Conservation (phyloP, 306 rosid genomes). For the Vicia villosa region DNA sequence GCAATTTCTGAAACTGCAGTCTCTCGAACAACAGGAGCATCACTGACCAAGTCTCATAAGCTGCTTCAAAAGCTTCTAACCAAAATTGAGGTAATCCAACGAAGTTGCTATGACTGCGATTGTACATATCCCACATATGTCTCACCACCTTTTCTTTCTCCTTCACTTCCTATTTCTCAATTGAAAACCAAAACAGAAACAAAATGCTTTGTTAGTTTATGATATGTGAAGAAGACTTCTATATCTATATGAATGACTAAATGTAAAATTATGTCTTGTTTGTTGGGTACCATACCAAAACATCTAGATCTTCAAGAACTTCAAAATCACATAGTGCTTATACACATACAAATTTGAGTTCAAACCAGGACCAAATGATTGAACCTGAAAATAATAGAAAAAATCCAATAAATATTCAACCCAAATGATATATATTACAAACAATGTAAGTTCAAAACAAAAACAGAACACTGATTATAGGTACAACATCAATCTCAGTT, state of each 20-base stretch:
- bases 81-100: slow-evolving; percentile 66
- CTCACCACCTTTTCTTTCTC: slow-evolving; percentile 77
- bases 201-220: neutral
- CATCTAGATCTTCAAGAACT: slow-evolving; percentile 66
- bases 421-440: too few species aligned
- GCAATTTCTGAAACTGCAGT: slow-evolving; percentile 82
- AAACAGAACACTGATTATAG: too few species aligned
- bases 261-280: neutral
- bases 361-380: too few species aligned
- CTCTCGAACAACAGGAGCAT: slow-evolving; percentile 51
- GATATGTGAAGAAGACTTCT: neutral
- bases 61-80: slow-evolving; percentile 85
- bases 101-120: slow-evolving; percentile 43
- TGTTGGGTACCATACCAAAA: slow-evolving; percentile 50
- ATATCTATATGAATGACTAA: neutral
- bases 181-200: neutral
- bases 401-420: too few species aligned
- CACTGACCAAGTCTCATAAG: slow-evolving; percentile 70
- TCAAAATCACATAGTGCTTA: too few species aligned
- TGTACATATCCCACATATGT: slow-evolving; percentile 90
- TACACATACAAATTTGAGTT: too few species aligned
- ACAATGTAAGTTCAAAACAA: too few species aligned
- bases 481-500: too few species aligned
- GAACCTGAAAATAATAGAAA: too few species aligned
- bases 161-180: slow-evolving; percentile 71